Percentiles rank a stretch among this genome's conserved stretches.
Conservation (phyloP, 2,329 filamentous ascomycete genomes). For the Beauveria sp. region DNA sequence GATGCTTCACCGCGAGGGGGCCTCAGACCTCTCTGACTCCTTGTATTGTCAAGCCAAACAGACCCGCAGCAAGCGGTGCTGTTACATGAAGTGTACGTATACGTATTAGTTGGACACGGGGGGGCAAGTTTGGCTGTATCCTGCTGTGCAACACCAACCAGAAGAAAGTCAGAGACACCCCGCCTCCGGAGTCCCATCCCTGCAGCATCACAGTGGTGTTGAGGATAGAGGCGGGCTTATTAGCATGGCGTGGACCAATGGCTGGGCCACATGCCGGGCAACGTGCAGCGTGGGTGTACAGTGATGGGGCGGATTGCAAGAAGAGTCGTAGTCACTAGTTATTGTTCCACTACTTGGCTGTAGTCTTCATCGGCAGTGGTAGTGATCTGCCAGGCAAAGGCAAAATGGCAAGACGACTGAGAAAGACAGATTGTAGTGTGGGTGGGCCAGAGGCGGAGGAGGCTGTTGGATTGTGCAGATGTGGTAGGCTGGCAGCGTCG, state of each 20-base stretch:
- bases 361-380: background rate
- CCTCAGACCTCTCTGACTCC: background rate
- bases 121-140: background rate
- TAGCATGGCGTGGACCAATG: slow-evolving; percentile 29
- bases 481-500: slow-evolving; percentile 1
- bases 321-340: background rate
- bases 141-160: background rate
- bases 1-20: background rate
- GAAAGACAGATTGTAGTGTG: slow-evolving; percentile 9
- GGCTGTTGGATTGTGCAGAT: background rate
- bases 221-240: background rate
- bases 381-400: background rate
- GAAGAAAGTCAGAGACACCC: background rate
- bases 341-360: background rate
- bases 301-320: slow-evolving; percentile 3
- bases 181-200: slow-evolving; percentile 1
- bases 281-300: slow-evolving; percentile 15
- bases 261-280: slow-evolving; percentile 32
- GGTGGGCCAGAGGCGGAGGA: slow-evolving; percentile 10
- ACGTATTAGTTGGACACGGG: background rate
- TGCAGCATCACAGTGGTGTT: background rate
- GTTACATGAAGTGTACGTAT: background rate
- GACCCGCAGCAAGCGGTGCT: slow-evolving; percentile 5
- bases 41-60: background rate
- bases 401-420: background rate